A percentile compares a stretch with the other conserved stretches of the same genome.
These are phyloP conservation scores for Metschnikowia drakensbergensis DNA, from an alignment of 805 yeast genomes.

Conservation along the genomic window DNA sequence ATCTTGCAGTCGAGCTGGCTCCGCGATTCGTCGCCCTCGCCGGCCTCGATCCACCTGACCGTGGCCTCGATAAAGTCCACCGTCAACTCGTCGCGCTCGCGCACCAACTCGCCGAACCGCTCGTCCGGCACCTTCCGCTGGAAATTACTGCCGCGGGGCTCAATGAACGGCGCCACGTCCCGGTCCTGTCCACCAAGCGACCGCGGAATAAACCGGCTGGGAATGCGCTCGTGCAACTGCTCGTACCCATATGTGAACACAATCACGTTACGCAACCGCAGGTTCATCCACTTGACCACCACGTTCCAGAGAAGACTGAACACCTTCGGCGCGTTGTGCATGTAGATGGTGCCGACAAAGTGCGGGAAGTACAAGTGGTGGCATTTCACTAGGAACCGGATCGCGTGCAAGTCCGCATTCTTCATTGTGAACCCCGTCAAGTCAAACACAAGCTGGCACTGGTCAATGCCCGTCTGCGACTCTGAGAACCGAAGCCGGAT, in stretches of 20 bases:
- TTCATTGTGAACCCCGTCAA: constrained; percentile 12
- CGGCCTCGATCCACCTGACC: constrained; percentile 13
- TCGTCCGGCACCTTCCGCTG: constrained; percentile 11
- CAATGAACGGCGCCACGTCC: constrained; percentile 8
- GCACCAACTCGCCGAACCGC: constrained; percentile 5
- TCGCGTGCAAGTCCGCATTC: constrained; percentile 13
- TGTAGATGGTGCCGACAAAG: constrained; percentile 8
- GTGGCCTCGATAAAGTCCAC: constrained; percentile 13
- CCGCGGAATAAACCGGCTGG: constrained; percentile 8
- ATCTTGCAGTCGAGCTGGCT: constrained; percentile 8
- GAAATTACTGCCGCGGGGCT: constrained; percentile 7
- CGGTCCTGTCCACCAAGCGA: constrained; percentile 13
- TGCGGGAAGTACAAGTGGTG: constrained; percentile 13
- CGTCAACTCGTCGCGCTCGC: constrained; percentile 13
- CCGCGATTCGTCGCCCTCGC: constrained; percentile 6
- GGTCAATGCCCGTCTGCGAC: constrained; percentile 8
- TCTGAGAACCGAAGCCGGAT: constrained; percentile 8
- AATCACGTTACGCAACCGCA: constrained; percentile 8
- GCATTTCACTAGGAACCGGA: constrained; percentile 9
- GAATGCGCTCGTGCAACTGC: constrained; percentile 8
- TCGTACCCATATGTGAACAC: constrained; percentile 7
- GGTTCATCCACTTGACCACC: constrained; percentile 13
- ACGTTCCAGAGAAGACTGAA: constrained; percentile 13
- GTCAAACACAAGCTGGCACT: constrained; percentile 11
- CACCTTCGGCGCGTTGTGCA: constrained; percentile 14